A percentile compares a stretch with the other conserved stretches of the same genome.
These are phyloP conservation scores for Talaromyces proteolyticus DNA, from an alignment of 495 filamentous ascomycete genomes.

Conservation along the genomic window DNA sequence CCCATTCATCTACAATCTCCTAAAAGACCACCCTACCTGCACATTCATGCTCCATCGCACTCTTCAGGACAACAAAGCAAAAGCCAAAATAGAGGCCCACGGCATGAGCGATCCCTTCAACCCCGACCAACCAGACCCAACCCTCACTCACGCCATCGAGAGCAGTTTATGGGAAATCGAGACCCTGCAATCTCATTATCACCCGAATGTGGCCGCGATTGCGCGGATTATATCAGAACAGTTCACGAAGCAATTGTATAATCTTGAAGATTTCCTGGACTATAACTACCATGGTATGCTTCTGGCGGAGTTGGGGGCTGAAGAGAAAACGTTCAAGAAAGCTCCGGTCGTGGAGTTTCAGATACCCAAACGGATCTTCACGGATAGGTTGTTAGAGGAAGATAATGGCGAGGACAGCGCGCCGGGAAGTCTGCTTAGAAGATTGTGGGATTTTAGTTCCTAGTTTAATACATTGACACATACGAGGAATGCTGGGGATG, in stretches of 20 bases:
- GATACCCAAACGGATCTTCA: slow-evolving; percentile 86
- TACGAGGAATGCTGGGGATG: too few species aligned
- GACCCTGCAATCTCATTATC: slow-evolving; percentile 85
- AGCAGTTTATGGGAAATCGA: slow-evolving; percentile 94
- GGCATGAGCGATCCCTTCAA: slow-evolving; percentile 80
- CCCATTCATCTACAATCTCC: slow-evolving; percentile 91
- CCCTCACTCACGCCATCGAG: slow-evolving; percentile 79
- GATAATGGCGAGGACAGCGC: slow-evolving; percentile 38
- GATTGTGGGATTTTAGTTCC: slow-evolving; percentile 31
- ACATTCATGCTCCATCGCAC: slow-evolving; percentile 94
- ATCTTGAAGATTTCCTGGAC: slow-evolving; percentile 92
- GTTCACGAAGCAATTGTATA: slow-evolving; percentile 93
- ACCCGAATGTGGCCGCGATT: slow-evolving; percentile 93
- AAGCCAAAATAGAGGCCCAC: slow-evolving; percentile 50
- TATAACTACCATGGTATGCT: slow-evolving; percentile 88
- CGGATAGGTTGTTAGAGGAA: slow-evolving; percentile 35
- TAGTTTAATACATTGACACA: neutral
- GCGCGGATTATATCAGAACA: slow-evolving; percentile 93
- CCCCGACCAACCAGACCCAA: slow-evolving; percentile 69
- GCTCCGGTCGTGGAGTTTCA: slow-evolving; percentile 84
- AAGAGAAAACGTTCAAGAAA: slow-evolving; percentile 73
- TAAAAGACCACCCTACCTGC: slow-evolving; percentile 83
- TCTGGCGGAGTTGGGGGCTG: slow-evolving; percentile 61
- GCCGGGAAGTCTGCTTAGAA: slow-evolving; percentile 30
- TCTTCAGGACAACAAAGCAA: slow-evolving; percentile 48